A percentile compares a stretch with the other conserved stretches of the same genome.
phyloP scores from a whole-genome alignment of 2,329 filamentous ascomycete species.

The Gnomoniopsis smithogilvyi region DNA sequence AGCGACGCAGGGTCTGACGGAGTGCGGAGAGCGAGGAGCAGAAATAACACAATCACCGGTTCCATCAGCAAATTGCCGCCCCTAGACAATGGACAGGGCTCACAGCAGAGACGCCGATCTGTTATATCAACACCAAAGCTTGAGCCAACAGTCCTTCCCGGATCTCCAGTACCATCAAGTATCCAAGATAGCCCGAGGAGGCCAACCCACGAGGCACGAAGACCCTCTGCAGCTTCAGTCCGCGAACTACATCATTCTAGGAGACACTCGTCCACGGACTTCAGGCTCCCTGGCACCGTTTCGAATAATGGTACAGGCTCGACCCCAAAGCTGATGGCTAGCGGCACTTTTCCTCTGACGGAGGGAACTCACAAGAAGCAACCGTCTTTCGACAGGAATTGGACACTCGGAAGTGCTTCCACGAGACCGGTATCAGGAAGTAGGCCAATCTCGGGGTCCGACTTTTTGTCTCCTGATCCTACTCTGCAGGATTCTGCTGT shows the following conservation, averaged over 20 bases:
- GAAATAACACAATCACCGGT: slow-evolving; percentile 56
- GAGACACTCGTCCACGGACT: slow-evolving; percentile 84
- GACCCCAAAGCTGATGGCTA: slow-evolving; percentile 41
- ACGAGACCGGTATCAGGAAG: slow-evolving; percentile 46
- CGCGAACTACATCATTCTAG: slow-evolving; percentile 80
- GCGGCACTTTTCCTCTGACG: slow-evolving; percentile 39
- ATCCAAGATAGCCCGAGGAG: slow-evolving; percentile 46
- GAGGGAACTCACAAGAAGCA: slow-evolving; percentile 57
- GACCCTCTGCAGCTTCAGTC: slow-evolving; percentile 76
- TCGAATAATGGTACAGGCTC: slow-evolving; percentile 25
- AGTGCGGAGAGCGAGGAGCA: slow-evolving; percentile 46
- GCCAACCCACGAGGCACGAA: slow-evolving; percentile 47
- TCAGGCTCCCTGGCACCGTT: slow-evolving; percentile 42
- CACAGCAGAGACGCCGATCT: slow-evolving; percentile 48
- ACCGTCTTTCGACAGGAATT: slow-evolving; percentile 67
- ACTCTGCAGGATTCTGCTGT: slow-evolving; percentile 45
- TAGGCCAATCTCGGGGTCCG: slow-evolving; percentile 21
- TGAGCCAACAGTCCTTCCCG: slow-evolving; percentile 35
- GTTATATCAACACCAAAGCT: slow-evolving; percentile 47
- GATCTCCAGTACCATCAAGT: slow-evolving; percentile 37
- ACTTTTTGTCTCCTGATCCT: slow-evolving; percentile 48
- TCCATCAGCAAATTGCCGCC: slow-evolving; percentile 38
- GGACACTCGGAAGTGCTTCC: slow-evolving; percentile 58
- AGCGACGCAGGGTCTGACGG: slow-evolving; percentile 59
- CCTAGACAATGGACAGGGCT: slow-evolving; percentile 42